These are phyloP conservation scores for Podospora comata DNA, from an alignment of 495 filamentous ascomycete genomes.

Conservation along the genomic window DNA sequence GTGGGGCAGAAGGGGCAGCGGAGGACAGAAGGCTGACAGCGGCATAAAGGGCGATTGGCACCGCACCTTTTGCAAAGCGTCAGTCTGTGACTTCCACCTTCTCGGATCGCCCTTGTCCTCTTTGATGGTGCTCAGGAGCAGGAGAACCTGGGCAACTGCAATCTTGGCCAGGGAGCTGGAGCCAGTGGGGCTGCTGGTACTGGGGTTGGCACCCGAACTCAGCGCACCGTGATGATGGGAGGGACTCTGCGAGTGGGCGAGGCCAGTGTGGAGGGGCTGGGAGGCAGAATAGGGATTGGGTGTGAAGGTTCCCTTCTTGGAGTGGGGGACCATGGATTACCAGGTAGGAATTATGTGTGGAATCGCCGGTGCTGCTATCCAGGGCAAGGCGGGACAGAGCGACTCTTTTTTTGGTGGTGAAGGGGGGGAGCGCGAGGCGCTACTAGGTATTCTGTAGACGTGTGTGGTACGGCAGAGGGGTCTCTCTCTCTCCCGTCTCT, in stretches of 20 bases:
- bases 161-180: conserved; percentile 73
- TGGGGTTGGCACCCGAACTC: conserved; percentile 60
- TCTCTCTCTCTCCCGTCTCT: not conserved
- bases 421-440: conserved; percentile 4
- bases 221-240: conserved; percentile 52
- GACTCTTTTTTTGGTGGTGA: conserved; percentile 16
- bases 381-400: conserved; percentile 27
- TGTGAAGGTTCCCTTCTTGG: conserved; percentile 53
- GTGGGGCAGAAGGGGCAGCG: not conserved
- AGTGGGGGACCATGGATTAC: conserved; percentile 40
- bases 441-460: not conserved
- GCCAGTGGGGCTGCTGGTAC: conserved; percentile 61
- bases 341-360: conserved; percentile 13
- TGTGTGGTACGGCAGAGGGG: not conserved
- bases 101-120: conserved; percentile 81
- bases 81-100: conserved; percentile 91
- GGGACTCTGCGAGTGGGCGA: conserved; percentile 45
- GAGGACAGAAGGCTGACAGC: conserved; percentile 5
- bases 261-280: conserved; percentile 47
- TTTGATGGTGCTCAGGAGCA: conserved; percentile 88
- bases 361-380: conserved; percentile 35
- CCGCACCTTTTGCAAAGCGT: conserved; percentile 82
- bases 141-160: conserved; percentile 88
- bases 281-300: conserved; percentile 53
- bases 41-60: not conserved